These are phyloP conservation scores for Haematococcus lacustris DNA, from an alignment of 139 green algal species.

Conservation along the genomic window DNA sequence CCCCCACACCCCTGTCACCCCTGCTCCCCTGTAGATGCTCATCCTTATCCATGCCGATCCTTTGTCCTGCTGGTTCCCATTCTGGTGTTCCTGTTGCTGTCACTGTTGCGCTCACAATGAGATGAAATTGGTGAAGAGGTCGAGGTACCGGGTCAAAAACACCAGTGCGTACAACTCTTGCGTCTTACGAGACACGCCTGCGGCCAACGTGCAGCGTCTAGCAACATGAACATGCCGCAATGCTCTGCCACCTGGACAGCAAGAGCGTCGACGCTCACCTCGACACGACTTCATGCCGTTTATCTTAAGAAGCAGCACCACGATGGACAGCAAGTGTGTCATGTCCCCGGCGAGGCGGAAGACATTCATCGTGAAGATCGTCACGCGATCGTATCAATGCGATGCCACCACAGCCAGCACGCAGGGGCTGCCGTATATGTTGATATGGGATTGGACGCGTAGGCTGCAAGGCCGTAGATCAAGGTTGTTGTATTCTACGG, in stretches of 20 bases:
- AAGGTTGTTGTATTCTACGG: no score
- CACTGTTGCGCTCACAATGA: slow-evolving; percentile 87
- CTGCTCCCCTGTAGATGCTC: no score
- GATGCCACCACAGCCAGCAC: no score
- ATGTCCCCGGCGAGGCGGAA: slow-evolving; percentile 91
- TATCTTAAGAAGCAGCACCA: slow-evolving; percentile 96
- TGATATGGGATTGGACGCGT: no score
- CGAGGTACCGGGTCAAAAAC: slow-evolving; percentile 93
- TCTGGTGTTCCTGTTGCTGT: no score
- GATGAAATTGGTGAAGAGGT: slow-evolving; percentile 90
- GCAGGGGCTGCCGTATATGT: no score
- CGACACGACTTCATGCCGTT: slow-evolving; percentile 83
- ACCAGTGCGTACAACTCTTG: slow-evolving; percentile 96
- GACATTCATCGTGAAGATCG: slow-evolving; percentile 3
- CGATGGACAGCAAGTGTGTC: slow-evolving; percentile 87
- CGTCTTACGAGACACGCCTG: slow-evolving; percentile 95
- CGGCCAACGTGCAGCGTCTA: neutral
- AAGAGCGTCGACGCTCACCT: slow-evolving; percentile 52
- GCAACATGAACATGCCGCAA: neutral
- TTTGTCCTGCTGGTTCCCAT: no score
- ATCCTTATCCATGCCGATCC: no score
- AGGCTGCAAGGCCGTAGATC: no score
- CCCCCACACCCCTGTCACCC: no score
- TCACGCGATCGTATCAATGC: no score
- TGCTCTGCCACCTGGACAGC: neutral